Conservation (phyloP, 164 flowering plant genomes). For the Piper betle region DNA sequence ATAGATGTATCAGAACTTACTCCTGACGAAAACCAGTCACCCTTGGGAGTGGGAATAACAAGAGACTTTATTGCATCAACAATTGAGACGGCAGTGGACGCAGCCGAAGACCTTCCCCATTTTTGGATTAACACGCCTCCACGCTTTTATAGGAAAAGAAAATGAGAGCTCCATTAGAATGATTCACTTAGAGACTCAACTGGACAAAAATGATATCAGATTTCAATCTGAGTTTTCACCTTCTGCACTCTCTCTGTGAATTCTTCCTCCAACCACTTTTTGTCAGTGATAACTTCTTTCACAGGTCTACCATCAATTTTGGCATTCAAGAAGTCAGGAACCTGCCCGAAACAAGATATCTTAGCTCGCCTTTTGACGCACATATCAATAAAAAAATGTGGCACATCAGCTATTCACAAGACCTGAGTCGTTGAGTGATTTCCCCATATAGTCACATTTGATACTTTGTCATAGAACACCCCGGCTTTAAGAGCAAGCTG, state of each 20-base stretch:
- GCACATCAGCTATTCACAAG: neutral
- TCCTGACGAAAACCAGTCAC: constrained; percentile 97
- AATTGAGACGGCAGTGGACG: constrained; percentile 92
- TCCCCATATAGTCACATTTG: constrained; percentile 96
- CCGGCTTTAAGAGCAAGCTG: constrained; percentile 98
- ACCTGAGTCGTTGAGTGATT: constrained; percentile 99
- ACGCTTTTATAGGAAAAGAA: constrained; percentile 39
- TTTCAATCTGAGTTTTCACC: constrained; percentile 20
- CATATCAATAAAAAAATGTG: neutral
- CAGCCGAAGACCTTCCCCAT: constrained; percentile 99
- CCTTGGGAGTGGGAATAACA: constrained; percentile 81
- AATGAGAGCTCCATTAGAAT: neutral
- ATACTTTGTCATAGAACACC: constrained; percentile 89
- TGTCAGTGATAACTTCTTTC: constrained; percentile 78
- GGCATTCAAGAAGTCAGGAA: constrained; percentile 94
- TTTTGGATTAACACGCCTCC: constrained; percentile 87
- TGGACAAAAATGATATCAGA: neutral
- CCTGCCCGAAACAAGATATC: constrained; percentile 30
- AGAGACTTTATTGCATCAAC: constrained; percentile 84
- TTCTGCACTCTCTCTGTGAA: constrained; percentile 83
- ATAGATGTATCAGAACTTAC: constrained; percentile 29
- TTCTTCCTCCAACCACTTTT: constrained; percentile 79
- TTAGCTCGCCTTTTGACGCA: neutral
- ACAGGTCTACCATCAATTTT: constrained; percentile 70
- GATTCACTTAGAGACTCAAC: neutral